These are phyloP conservation scores for Stagonosporopsis tanaceti DNA, from an alignment of 2,329 filamentous ascomycete species.

Conservation along the genomic window DNA sequence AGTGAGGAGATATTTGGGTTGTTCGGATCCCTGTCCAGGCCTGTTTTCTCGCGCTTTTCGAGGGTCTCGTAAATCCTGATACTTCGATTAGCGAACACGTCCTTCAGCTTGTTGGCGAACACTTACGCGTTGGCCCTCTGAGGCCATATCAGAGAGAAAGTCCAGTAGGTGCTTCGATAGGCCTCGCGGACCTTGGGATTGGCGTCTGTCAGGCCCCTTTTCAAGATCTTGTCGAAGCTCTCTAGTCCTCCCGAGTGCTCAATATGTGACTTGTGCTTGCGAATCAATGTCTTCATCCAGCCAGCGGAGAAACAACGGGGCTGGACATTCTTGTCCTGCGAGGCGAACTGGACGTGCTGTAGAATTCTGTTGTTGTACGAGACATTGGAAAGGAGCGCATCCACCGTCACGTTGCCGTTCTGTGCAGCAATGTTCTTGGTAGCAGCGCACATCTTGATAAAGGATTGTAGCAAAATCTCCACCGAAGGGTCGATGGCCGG, in stretches of 20 bases:
- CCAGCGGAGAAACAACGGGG: slow-evolving; percentile 78
- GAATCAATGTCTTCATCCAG: slow-evolving; percentile 86
- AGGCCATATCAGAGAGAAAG: slow-evolving; percentile 79
- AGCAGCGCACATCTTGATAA: slow-evolving; percentile 86
- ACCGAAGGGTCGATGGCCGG: slow-evolving; percentile 85
- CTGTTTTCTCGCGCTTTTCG: slow-evolving; percentile 78
- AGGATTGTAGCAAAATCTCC: slow-evolving; percentile 85
- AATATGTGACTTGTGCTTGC: slow-evolving; percentile 81
- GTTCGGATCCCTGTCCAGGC: slow-evolving; percentile 81
- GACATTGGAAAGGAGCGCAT: slow-evolving; percentile 78
- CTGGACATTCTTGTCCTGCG: slow-evolving; percentile 92
- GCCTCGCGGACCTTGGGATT: slow-evolving; percentile 90
- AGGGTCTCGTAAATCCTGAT: slow-evolving; percentile 77
- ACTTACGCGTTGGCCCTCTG: slow-evolving; percentile 76
- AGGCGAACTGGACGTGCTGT: slow-evolving; percentile 83
- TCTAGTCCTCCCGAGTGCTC: slow-evolving; percentile 87
- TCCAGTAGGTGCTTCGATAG: slow-evolving; percentile 87
- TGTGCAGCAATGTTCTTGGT: slow-evolving; percentile 94
- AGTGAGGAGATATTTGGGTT: slow-evolving; percentile 72
- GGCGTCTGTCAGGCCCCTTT: slow-evolving; percentile 85
- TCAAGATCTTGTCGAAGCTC: slow-evolving; percentile 84
- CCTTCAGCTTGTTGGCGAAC: not conserved
- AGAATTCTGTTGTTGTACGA: slow-evolving; percentile 82
- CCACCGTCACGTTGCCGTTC: slow-evolving; percentile 81
- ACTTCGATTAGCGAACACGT: slow-evolving; percentile 28